Conservation (phyloP, 2,329 filamentous ascomycete species). For the Claviceps cyperi region DNA sequence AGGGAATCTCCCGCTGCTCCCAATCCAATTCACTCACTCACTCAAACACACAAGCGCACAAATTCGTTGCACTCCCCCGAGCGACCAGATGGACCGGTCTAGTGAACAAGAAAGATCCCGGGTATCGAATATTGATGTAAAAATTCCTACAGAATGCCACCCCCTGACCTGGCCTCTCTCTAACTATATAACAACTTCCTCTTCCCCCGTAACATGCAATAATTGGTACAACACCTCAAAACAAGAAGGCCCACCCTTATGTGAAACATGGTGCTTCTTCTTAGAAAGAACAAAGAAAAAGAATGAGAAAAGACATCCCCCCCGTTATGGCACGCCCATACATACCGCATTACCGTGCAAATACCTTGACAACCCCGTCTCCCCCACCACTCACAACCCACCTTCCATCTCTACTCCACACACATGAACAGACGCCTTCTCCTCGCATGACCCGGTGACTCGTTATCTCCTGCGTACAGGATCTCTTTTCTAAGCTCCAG, state of each 20-base stretch:
- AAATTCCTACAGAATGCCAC: conserved; percentile 9
- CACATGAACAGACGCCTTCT: conserved; percentile 84
- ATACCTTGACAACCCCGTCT: conserved; percentile 93
- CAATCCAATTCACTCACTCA: too few relatives aligned
- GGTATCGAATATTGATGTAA: conserved; percentile 20
- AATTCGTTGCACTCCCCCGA: too few relatives aligned
- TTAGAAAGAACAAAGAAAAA: not conserved
- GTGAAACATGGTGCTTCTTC: too few relatives aligned
- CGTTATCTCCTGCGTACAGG: conserved; percentile 90
- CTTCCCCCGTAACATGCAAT: conserved; percentile 6
- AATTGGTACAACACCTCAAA: conserved; percentile 1
- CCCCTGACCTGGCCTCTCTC: conserved; percentile 2
- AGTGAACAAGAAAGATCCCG: conserved; percentile 10
- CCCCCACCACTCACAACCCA: conserved; percentile 92
- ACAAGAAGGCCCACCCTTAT: too few relatives aligned
- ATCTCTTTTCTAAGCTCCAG: conserved; percentile 92
- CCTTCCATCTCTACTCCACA: conserved; percentile 89
- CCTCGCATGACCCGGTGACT: conserved; percentile 88
- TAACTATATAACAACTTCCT: not conserved
- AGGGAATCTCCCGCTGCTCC: too few relatives aligned
- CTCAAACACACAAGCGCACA: too few relatives aligned
- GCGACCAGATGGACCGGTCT: too few relatives aligned
- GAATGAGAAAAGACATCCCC: not conserved
- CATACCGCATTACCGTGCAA: conserved; percentile 33
- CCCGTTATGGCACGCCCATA: not conserved